These are phyloP conservation scores for Babesia bovis DNA, from an alignment of 169 alveolate genomes.

Conservation along the genomic window DNA sequence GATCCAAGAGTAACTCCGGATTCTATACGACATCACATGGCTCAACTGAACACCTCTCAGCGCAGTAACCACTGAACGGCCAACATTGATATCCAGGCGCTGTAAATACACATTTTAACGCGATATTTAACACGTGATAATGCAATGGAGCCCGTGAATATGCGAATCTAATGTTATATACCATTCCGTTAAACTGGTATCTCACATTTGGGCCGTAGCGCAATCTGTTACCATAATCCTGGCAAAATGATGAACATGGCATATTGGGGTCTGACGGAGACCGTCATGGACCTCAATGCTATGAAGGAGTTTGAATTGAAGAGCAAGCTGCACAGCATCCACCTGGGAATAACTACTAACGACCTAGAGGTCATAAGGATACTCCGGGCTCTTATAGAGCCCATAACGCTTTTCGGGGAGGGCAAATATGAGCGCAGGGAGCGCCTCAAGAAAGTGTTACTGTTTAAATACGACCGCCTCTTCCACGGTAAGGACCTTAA, in stretches of 20 bases:
- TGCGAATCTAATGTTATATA: too few relatives aligned
- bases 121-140: too few relatives aligned
- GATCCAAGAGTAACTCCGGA: too few relatives aligned
- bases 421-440: conserved; percentile 78
- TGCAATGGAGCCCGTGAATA: too few relatives aligned
- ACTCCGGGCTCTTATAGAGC: conserved; percentile 74
- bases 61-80: too few relatives aligned
- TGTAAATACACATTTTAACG: too few relatives aligned
- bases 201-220: too few relatives aligned
- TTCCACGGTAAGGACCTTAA: conserved; percentile 64
- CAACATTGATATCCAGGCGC: too few relatives aligned
- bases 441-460: conserved; percentile 67
- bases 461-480: conserved; percentile 69
- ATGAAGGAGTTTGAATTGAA: conserved; percentile 74
- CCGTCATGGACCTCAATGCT: conserved; percentile 44
- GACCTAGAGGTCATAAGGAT: conserved; percentile 68
- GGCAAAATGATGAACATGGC: conserved; percentile 47
- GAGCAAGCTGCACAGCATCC: conserved; percentile 69
- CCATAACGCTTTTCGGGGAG: conserved; percentile 78
- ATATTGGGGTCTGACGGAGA: conserved; percentile 46
- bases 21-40: too few relatives aligned
- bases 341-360: conserved; percentile 74
- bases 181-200: too few relatives aligned
- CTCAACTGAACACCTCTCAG: too few relatives aligned
- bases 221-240: too few relatives aligned